Conservation (phyloP, 768 basidiomycete species). For the Naganishia vaughanmartiniae region DNA sequence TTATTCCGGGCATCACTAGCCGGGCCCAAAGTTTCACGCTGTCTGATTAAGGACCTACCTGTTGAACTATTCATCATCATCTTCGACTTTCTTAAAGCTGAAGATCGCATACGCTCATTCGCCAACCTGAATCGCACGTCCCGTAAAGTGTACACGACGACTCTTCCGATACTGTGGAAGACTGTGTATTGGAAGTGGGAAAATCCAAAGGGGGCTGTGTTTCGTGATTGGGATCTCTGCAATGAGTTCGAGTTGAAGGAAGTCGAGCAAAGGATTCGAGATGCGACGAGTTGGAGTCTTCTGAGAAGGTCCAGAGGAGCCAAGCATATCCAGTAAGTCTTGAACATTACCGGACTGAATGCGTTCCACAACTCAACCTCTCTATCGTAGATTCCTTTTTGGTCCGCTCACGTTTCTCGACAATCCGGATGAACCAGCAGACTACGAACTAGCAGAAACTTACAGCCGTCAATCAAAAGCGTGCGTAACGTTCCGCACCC, state of each 20-base stretch:
- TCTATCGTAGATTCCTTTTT: background rate
- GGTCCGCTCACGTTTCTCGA: background rate
- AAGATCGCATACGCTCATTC: background rate
- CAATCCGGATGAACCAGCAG: conserved; percentile 1
- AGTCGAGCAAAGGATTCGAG: background rate
- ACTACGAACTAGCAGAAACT: background rate
- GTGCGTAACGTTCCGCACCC: background rate
- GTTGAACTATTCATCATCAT: background rate
- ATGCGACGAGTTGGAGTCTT: background rate
- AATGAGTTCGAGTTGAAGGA: background rate
- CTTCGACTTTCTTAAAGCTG: background rate
- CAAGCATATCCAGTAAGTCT: background rate
- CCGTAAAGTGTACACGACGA: background rate
- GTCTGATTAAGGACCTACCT: background rate
- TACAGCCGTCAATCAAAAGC: conserved; percentile 3
- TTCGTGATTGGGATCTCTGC: too few species aligned
- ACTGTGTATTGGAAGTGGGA: background rate
- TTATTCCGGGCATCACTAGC: background rate
- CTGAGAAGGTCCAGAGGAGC: background rate
- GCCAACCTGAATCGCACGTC: background rate
- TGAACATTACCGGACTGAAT: background rate
- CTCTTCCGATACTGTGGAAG: background rate
- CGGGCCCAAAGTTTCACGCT: background rate
- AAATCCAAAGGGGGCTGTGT: background rate
- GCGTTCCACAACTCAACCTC: background rate